These are phyloP conservation scores for Ogataea populi-albae DNA, from an alignment of 805 yeast genomes.

Conservation along the genomic window DNA sequence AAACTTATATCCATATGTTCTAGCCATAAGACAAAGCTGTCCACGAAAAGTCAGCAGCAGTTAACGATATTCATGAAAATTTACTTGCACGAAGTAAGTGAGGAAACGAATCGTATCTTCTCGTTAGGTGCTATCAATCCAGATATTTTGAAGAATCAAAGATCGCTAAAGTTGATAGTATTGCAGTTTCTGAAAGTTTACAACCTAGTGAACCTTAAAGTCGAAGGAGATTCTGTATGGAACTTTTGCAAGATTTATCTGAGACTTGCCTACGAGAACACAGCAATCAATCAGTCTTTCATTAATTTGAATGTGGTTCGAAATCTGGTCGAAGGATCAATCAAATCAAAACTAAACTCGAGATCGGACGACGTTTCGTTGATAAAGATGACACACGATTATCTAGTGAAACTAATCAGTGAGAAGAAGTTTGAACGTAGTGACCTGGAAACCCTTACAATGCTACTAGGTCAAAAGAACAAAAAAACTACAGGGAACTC, in stretches of 20 bases:
- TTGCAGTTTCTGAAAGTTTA: constrained; percentile 48
- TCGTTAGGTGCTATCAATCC: constrained; percentile 73
- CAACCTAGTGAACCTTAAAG: constrained; percentile 54
- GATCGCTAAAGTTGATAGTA: constrained; percentile 45
- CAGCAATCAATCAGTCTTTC: constrained; percentile 28
- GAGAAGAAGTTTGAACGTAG: constrained; percentile 43
- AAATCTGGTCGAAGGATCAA: constrained; percentile 52
- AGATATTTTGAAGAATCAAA: constrained; percentile 56
- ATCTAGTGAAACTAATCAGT: constrained; percentile 45
- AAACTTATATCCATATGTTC: constrained; percentile 37
- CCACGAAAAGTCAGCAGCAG: constrained; percentile 57
- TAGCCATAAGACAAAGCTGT: constrained; percentile 35
- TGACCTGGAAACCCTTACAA: constrained; percentile 46
- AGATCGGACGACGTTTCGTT: constrained; percentile 49
- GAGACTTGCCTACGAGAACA: constrained; percentile 31
- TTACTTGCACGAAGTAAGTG: constrained; percentile 58
- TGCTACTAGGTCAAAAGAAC: constrained; percentile 42
- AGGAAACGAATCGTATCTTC: constrained; percentile 57
- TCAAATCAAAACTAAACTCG: constrained; percentile 45
- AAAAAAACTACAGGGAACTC: constrained; percentile 21
- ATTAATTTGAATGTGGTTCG: constrained; percentile 40
- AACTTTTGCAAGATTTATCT: constrained; percentile 56
- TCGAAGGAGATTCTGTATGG: constrained; percentile 66
- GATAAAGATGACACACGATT: constrained; percentile 47
- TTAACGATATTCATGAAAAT: constrained; percentile 53